These are phyloP conservation scores for Sporothrix euskadiensis DNA, from an alignment of 2,329 filamentous ascomycete genomes.

Conservation along the genomic window DNA sequence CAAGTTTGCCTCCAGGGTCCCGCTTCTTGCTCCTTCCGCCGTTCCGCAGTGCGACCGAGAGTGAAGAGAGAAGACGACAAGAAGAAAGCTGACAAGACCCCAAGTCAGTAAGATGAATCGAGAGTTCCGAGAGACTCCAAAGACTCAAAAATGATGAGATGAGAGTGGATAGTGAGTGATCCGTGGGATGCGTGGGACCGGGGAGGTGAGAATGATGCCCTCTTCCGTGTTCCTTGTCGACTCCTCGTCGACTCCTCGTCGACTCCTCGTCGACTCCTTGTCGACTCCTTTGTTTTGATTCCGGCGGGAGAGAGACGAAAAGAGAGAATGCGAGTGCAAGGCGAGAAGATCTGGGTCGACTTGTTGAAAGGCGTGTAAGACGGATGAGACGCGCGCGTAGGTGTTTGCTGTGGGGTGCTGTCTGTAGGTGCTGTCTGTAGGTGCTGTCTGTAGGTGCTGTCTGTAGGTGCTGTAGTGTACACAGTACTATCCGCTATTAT, in stretches of 20 bases:
- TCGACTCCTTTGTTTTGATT: background rate
- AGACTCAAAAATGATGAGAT: background rate
- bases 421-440: no score
- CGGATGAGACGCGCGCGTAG: slow-evolving; percentile 12
- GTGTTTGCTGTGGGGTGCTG: background rate
- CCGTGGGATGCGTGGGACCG: background rate
- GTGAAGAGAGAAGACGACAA: background rate
- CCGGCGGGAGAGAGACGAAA: background rate
- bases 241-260: background rate
- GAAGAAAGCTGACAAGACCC: background rate
- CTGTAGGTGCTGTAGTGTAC: no score
- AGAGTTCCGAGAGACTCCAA: background rate
- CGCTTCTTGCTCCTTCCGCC: slow-evolving; percentile 1
- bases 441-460: no score
- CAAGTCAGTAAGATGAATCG: background rate
- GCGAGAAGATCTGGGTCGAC: background rate
- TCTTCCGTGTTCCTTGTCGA: background rate
- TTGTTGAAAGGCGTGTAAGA: background rate
- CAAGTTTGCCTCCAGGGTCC: background rate
- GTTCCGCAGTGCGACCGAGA: background rate
- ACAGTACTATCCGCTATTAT: background rate
- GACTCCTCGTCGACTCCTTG: background rate
- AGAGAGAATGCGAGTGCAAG: background rate
- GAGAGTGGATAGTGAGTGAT: background rate
- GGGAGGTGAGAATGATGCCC: background rate